Evolutionary conservation across 805 yeast genomes (phyloP).

Genomic region (Teunomyces pallodes): DNA sequence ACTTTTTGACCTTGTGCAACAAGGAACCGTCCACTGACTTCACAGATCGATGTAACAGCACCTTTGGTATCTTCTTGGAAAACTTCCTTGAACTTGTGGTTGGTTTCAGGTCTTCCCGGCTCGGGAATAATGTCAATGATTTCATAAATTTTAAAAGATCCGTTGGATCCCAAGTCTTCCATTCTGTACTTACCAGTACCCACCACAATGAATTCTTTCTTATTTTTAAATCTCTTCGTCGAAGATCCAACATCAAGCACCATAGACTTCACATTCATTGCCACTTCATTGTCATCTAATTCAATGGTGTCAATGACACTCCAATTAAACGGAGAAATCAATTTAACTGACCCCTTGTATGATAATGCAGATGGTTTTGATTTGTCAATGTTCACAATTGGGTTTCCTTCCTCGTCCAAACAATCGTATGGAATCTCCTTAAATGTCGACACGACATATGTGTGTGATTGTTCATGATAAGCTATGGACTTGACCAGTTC

Average conservation of each 20-base stretch:
- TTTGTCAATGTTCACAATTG: constrained; percentile 53
- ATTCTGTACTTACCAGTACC: constrained; percentile 75
- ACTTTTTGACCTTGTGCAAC: constrained; percentile 84
- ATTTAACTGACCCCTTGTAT: constrained; percentile 57
- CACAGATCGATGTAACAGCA: constrained; percentile 75
- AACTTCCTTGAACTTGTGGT: constrained; percentile 70
- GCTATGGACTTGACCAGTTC: constrained; percentile 64
- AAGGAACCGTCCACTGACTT: constrained; percentile 78
- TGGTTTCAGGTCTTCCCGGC: constrained; percentile 81
- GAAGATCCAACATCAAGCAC: constrained; percentile 45
- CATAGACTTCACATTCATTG: constrained; percentile 54
- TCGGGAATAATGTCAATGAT: constrained; percentile 84
- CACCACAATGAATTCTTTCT: constrained; percentile 67
- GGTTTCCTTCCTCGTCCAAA: constrained; percentile 70
- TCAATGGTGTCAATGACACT: constrained; percentile 67
- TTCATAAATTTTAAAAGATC: constrained; percentile 72
- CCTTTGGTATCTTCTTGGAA: constrained; percentile 77
- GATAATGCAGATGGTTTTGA: constrained; percentile 55
- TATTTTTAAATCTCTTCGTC: constrained; percentile 41
- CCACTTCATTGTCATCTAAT: constrained; percentile 66
- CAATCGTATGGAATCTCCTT: constrained; percentile 59
- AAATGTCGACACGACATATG: constrained; percentile 61
- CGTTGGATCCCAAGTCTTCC: constrained; percentile 80
- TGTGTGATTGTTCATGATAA: constrained; percentile 64
- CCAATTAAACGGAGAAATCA: constrained; percentile 78